These are phyloP conservation scores for Globisporangium emineosum DNA, from an alignment of 352 stramenopile species.

Conservation along the genomic window DNA sequence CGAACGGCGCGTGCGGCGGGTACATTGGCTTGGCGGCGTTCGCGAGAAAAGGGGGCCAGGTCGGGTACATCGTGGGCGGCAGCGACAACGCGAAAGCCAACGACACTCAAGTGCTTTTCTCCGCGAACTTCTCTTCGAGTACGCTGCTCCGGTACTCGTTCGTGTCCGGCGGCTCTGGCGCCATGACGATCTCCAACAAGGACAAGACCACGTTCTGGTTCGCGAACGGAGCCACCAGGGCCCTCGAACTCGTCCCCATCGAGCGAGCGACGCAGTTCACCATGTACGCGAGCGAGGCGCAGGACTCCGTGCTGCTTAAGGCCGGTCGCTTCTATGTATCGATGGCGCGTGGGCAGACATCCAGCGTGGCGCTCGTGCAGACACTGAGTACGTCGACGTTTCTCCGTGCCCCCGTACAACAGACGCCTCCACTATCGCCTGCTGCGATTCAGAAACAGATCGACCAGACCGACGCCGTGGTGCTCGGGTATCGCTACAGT, in stretches of 20 bases:
- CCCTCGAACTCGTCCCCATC: background rate
- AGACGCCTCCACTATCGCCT: background rate
- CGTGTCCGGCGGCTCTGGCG: background rate
- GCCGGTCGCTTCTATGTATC: background rate
- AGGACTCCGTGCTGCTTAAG: background rate
- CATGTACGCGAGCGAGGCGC: constrained; percentile 3
- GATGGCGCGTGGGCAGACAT: background rate
- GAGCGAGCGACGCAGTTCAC: background rate
- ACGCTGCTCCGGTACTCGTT: constrained; percentile 1
- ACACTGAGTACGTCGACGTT: background rate
- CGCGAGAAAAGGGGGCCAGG: background rate
- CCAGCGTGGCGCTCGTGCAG: background rate
- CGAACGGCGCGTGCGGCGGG: background rate
- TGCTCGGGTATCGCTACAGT: background rate
- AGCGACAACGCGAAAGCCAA: background rate
- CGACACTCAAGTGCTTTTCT: background rate
- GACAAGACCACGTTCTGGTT: constrained; percentile 3
- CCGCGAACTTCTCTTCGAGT: background rate
- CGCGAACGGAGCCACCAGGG: background rate
- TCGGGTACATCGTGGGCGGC: background rate
- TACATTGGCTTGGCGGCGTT: constrained; percentile 1
- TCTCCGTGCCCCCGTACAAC: background rate
- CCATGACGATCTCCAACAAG: constrained; percentile 6
- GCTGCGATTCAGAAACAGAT: constrained; percentile 1
- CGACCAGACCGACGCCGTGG: background rate